Percentiles rank a stretch among this genome's conserved stretches.
Evolutionary conservation across 2,329 filamentous ascomycete genomes (phyloP).

Genomic region (Sclerotiophoma versabilis): DNA sequence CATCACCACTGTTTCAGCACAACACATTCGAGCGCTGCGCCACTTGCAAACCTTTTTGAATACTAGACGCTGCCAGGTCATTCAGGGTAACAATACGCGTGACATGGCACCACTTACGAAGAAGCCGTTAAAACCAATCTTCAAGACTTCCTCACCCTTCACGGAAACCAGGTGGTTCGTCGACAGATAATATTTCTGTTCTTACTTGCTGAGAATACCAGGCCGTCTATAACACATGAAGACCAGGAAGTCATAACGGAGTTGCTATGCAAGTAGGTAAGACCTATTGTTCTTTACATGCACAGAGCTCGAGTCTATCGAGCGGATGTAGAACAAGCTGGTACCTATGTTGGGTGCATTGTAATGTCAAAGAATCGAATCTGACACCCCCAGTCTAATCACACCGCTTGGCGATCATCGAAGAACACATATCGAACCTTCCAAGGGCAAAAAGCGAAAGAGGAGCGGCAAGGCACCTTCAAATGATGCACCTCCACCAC

Average conservation of each 20-base stretch:
- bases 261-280: constrained; percentile 68
- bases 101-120: constrained; percentile 35
- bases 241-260: constrained; percentile 72
- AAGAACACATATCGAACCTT: constrained; percentile 60
- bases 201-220: constrained; percentile 43
- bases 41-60: too few relatives aligned
- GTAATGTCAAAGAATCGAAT: background rate
- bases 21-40: too few relatives aligned
- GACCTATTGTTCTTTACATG: background rate
- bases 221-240: constrained; percentile 65
- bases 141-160: constrained; percentile 72
- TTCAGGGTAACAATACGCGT: too few relatives aligned
- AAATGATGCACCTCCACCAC: constrained; percentile 34
- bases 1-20: background rate
- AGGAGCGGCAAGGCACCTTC: constrained; percentile 35
- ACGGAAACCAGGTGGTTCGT: constrained; percentile 66
- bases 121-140: constrained; percentile 59
- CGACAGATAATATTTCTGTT: background rate
- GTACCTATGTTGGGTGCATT: too few relatives aligned
- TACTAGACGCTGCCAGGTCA: too few relatives aligned
- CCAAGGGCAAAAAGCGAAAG: constrained; percentile 67
- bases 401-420: constrained; percentile 70
- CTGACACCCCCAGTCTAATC: constrained; percentile 61
- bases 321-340: background rate
- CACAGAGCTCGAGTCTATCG: background rate